These are phyloP conservation scores for Oxytropis ochrocephala DNA, from an alignment of 306 rosid genomes.

Conservation along the genomic window DNA sequence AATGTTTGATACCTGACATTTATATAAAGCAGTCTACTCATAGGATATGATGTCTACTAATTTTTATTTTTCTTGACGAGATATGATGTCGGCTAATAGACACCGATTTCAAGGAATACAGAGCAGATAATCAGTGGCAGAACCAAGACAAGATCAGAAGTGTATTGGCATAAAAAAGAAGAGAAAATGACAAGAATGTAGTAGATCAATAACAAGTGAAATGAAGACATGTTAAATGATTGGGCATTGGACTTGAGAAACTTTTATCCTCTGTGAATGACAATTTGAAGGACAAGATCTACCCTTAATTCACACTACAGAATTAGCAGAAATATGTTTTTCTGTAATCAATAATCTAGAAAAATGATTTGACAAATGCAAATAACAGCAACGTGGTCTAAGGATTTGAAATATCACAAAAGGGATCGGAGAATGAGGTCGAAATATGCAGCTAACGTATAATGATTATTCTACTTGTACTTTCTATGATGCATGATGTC, in stretches of 20 bases:
- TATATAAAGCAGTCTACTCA: background rate
- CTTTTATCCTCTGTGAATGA: background rate
- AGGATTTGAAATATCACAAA: background rate
- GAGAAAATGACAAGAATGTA: background rate
- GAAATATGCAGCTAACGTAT: background rate
- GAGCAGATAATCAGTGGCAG: background rate
- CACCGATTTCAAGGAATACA: background rate
- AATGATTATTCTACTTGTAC: background rate
- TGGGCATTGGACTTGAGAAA: background rate
- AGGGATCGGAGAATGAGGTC: background rate
- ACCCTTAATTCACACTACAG: background rate
- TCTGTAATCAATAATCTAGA: background rate
- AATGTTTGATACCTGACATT: background rate
- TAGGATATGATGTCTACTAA: background rate
- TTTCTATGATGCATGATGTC: background rate
- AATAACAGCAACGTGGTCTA: background rate
- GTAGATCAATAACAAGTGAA: background rate
- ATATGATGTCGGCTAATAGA: background rate
- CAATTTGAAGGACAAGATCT: background rate
- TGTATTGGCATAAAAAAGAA: background rate
- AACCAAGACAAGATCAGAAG: background rate
- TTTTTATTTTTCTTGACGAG: background rate
- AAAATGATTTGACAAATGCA: background rate
- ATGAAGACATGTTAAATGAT: background rate
- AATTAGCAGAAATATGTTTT: background rate